Base-by-base conservation (phyloP, 768 basidiomycete genomes). In the Phlegmacium glaucopus region DNA sequence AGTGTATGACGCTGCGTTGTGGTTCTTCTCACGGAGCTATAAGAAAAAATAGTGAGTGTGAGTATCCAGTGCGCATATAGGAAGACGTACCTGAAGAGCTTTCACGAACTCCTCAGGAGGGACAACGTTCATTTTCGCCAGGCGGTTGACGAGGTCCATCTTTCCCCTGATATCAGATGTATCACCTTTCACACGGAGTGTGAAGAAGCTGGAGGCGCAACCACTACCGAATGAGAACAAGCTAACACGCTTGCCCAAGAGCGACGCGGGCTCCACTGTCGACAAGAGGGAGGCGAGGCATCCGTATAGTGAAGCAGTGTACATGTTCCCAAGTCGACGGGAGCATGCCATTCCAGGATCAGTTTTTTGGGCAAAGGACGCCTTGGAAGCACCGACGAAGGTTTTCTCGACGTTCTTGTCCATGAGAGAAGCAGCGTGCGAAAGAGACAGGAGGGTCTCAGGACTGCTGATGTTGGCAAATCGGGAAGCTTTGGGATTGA, bases 221-320 rank as follows among this genome's bases (percentile, higher is more conserved):
- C 96, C 96, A 45, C 83, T 86, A 35, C 96, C 96, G 65, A 94
- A 99, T n/a, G 91, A 91, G 76, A 93, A 99, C 78, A 98, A 76
- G 58, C 84, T 86, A 62, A 95, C 75, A 22, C 94, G 85, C 77
- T 94, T 96, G 70, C 82, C 85, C 59, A 74, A 68, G 45, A 94
- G 74, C 54, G 82, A 75, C 6, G 78, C 66, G 8, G 90, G 84
- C 57, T 84, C 81, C 32, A 90, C 80, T 18, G 76, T 76, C 38
- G 88, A 79, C 36, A 99, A 62, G 25, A 98, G 74, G 7, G 90
- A 92, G 32, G 94, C 89, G 50, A 99, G 82, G 56, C 93, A 94
- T 38, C 92, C 94, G 64, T 94, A 98, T 9, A 99, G 76, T 12
- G 92, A 94, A 11, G 87, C 96, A 10, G 96, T 95, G 78, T 99